A percentile compares a stretch with the other conserved stretches of the same genome.
These are phyloP conservation scores for Choiromyces venosus DNA, from an alignment of 495 filamentous ascomycete genomes.

Conservation along the genomic window DNA sequence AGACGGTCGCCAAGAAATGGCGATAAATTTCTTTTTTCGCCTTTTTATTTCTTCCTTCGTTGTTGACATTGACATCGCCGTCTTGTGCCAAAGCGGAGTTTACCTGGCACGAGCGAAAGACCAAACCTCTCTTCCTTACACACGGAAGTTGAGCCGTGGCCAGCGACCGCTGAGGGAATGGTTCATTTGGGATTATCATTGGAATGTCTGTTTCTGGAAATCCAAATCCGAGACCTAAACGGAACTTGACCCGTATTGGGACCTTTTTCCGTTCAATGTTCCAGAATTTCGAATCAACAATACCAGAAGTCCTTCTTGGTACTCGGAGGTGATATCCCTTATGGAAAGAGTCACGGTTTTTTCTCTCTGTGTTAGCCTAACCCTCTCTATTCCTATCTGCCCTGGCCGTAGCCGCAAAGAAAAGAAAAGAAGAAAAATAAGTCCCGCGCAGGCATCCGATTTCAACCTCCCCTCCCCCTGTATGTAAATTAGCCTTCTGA, in stretches of 20 bases:
- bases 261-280: slow-evolving; percentile 18
- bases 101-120: not conserved
- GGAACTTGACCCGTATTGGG: slow-evolving; percentile 15
- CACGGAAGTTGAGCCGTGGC: not conserved
- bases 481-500: not conserved
- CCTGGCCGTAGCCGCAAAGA: not conserved
- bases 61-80: not conserved
- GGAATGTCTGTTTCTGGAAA: slow-evolving; percentile 11
- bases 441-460: not conserved
- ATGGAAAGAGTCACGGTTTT: slow-evolving; percentile 30
- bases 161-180: not conserved
- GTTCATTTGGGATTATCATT: slow-evolving; percentile 20
- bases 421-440: not conserved
- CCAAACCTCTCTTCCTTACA: not conserved
- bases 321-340: slow-evolving; percentile 32
- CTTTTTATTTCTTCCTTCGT: not conserved
- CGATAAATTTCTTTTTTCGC: not conserved
- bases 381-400: not conserved
- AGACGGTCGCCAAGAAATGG: not conserved
- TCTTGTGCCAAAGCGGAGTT: not conserved
- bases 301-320: slow-evolving; percentile 21
- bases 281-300: slow-evolving; percentile 16
- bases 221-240: not conserved
- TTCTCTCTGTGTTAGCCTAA: not conserved
- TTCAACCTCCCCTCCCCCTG: not conserved